Base-by-base conservation (phyloP, 352 stramenopile genomes). In the Phytophthora niederhauseri region DNA sequence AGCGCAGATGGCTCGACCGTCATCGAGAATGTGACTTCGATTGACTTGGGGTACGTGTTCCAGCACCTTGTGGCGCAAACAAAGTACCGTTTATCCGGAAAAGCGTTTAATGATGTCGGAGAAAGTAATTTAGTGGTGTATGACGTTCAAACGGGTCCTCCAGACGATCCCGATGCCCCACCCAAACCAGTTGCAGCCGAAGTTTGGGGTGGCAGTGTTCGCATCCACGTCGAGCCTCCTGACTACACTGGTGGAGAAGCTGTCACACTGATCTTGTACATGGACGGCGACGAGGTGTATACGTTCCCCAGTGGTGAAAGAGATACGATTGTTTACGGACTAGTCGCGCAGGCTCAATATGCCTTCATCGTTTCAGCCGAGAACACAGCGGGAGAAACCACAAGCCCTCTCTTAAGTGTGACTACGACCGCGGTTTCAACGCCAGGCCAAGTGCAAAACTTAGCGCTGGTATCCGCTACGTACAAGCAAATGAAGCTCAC, bases 201-300 rank as follows among this genome's bases (percentile, higher is more conserved):
- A 17, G 73, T 81, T 62, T 53, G 34, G 17, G 77, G 77, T 12
- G 72, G 77, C 26, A 75, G 77, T 15, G 22, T 70, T 1, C 6
- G 54, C 7, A 54, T 82, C 26, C 51, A 48, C 6, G 61, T 73
- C 8, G n/a, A 50, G 24, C 15, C 34, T 4, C 59, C 82, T 28
- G 24, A 2, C 17, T 89, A 91, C 57, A 75, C 51, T 2, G 82
- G 82, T 8, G 82, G 82, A 19, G 79, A 77, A n/a, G 57, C 55
- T 12, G 65, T 82, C 7, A 74, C 64, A 0, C 24, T 89, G 15
- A 34, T 49, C 7, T 61, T 91, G 4, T 79, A 80, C 26, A 75
- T 76, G 15, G 64, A 53, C 12, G n/a, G 20, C 14, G 56, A 26
- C 1, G 15, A n/a, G 6, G 49, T 78, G 5, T 24, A 82, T 9